A percentile compares a stretch with the other conserved stretches of the same genome.
phyloP scores from a whole-genome alignment of 805 yeast genomes.

The Yamadazyma olivae region DNA sequence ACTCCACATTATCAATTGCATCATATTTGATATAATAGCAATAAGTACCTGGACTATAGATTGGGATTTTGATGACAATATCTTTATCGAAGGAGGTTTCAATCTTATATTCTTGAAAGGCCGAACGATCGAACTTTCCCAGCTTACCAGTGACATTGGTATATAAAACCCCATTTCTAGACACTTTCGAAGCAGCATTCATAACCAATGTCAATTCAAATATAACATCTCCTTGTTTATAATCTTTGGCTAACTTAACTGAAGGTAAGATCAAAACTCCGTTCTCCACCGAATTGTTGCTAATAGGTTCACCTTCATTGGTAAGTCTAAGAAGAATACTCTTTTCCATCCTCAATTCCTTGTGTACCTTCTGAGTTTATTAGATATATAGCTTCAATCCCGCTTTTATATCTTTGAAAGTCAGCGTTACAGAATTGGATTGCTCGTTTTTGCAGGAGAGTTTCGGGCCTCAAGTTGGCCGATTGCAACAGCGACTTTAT shows the following conservation, averaged over 20 bases:
- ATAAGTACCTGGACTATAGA: constrained; percentile 76
- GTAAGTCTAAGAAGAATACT: constrained; percentile 47
- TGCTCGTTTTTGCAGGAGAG: too few species aligned
- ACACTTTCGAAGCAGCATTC: constrained; percentile 71
- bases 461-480: too few species aligned
- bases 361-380: too few species aligned
- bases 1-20: constrained; percentile 17
- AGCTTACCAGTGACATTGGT: constrained; percentile 62
- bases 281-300: constrained; percentile 28
- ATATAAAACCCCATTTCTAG: constrained; percentile 69
- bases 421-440: too few species aligned
- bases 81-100: constrained; percentile 63
- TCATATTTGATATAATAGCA: constrained; percentile 67
- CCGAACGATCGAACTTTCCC: constrained; percentile 52
- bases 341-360: constrained; percentile 1
- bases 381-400: too few species aligned
- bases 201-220: constrained; percentile 58
- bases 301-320: constrained; percentile 46
- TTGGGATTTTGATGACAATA: constrained; percentile 54
- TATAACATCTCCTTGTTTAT: constrained; percentile 37
- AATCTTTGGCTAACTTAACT: constrained; percentile 30
- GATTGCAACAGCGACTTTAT: too few species aligned
- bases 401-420: too few species aligned
- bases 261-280: constrained; percentile 56
- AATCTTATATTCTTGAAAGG: constrained; percentile 50